Percentiles rank a stretch among this genome's conserved stretches.
Evolutionary conservation across 1,139 yeast species (phyloP).

Genomic region (Ashbya aceris): DNA sequence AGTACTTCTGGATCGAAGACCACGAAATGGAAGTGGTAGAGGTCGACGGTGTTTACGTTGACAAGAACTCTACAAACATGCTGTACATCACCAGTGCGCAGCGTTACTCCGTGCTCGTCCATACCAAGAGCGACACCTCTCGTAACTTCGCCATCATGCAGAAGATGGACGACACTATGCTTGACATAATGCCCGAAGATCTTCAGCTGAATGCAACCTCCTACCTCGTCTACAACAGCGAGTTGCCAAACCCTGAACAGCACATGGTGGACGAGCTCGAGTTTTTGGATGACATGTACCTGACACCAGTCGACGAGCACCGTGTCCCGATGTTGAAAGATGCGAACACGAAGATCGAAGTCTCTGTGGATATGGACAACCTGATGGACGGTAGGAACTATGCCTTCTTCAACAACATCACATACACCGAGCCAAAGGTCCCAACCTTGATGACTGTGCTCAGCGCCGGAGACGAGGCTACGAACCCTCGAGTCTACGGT

Average conservation of each 20-base stretch:
- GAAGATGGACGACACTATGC: conserved; percentile 66
- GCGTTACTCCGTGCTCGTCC: conserved; percentile 63
- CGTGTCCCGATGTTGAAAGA: conserved; percentile 46
- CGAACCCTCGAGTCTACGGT: conserved; percentile 60
- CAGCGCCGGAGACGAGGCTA: conserved; percentile 52
- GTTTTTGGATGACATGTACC: conserved; percentile 55
- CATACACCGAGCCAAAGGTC: conserved; percentile 72
- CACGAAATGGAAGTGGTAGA: conserved; percentile 77
- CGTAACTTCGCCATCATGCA: conserved; percentile 72
- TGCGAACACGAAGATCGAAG: conserved; percentile 54
- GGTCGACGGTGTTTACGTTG: conserved; percentile 71
- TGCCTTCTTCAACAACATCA: conserved; percentile 79
- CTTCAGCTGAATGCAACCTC: conserved; percentile 63
- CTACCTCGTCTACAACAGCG: conserved; percentile 50
- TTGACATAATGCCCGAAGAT: conserved; percentile 60
- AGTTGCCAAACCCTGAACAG: conserved; percentile 40
- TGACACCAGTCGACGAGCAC: conserved; percentile 41
- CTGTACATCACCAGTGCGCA: conserved; percentile 70
- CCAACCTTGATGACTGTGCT: conserved; percentile 74
- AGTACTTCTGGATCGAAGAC: conserved; percentile 76
- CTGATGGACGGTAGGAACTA: conserved; percentile 76
- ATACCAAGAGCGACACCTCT: conserved; percentile 52
- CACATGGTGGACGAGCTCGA: conserved; percentile 37
- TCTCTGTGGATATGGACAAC: conserved; percentile 71
- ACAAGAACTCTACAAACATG: conserved; percentile 49